Percentiles rank a stretch among this genome's conserved stretches.
These are phyloP conservation scores for Zalaria sp. DNA, from an alignment of 2,329 filamentous ascomycete genomes.

Conservation along the genomic window DNA sequence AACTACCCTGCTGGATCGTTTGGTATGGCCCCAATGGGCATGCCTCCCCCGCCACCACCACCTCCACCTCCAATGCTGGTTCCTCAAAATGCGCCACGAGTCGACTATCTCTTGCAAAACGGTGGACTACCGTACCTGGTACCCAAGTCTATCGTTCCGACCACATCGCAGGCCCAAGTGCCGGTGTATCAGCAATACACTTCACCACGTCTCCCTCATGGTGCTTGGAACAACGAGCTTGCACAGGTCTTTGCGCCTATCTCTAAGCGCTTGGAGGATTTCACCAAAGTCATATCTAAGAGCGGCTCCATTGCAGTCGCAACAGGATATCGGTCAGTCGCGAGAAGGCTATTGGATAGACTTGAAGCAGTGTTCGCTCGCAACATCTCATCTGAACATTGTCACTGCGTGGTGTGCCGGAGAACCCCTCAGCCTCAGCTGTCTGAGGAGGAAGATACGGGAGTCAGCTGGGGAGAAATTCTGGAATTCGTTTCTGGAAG, in stretches of 20 bases:
- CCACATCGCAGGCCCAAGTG: constrained; percentile 40
- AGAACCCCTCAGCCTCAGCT: constrained; percentile 21
- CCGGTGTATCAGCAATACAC: constrained; percentile 41
- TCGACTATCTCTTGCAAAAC: constrained; percentile 85
- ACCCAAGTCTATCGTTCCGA: constrained; percentile 57
- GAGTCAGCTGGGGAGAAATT: constrained; percentile 89
- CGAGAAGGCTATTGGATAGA: constrained; percentile 73
- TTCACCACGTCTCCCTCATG: constrained; percentile 31
- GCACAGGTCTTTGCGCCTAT: constrained; percentile 71
- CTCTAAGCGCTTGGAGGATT: constrained; percentile 72
- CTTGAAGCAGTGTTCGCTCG: constrained; percentile 89
- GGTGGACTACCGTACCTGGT: constrained; percentile 63
- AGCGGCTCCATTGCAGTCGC: constrained; percentile 88
- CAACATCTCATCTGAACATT: constrained; percentile 78
- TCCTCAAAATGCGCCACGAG: constrained; percentile 58
- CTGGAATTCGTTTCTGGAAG: constrained; percentile 84
- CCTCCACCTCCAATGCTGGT: constrained; percentile 56
- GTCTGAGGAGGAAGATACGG: constrained; percentile 44
- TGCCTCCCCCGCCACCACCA: constrained; percentile 50
- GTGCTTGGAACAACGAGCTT: constrained; percentile 37
- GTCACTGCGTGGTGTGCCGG: constrained; percentile 72
- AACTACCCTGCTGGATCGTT: constrained; percentile 25
- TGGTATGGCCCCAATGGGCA: constrained; percentile 10
- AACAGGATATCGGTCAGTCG: constrained; percentile 90
- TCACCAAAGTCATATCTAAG: constrained; percentile 64